phyloP scores from a whole-genome alignment of 257 asterid species.

The Solanum dulcamara region DNA sequence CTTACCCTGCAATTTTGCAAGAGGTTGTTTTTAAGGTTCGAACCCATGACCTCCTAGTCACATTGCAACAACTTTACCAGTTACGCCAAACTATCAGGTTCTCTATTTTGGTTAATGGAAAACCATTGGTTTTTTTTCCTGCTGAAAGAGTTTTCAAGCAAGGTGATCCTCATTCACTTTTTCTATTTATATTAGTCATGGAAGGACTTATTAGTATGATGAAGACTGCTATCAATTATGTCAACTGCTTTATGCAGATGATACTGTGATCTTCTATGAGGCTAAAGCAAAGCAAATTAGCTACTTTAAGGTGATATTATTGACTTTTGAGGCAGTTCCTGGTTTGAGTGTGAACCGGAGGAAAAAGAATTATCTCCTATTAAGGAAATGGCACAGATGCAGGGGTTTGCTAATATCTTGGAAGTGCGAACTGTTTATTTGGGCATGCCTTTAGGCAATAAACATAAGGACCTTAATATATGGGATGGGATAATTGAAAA shows the following conservation, averaged over 20 bases:
- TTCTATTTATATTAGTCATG: not conserved
- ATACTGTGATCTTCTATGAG: not conserved
- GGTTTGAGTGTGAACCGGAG: not conserved
- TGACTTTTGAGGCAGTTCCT: not conserved
- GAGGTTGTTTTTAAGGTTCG: not conserved
- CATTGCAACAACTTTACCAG: not conserved
- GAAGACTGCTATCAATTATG: not conserved
- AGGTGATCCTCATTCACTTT: not conserved
- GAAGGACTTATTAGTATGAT: not conserved
- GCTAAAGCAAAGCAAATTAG: not conserved
- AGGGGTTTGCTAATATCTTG: not conserved
- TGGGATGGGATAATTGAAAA: not conserved
- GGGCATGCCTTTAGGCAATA: not conserved
- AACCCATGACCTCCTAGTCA: not conserved
- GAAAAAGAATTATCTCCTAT: not conserved
- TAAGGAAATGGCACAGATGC: not conserved
- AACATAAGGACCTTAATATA: not conserved
- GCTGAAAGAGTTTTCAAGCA: not conserved
- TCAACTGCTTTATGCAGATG: not conserved
- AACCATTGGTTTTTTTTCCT: not conserved
- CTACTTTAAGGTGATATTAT: not conserved
- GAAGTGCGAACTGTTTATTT: not conserved
- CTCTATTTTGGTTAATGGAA: not conserved
- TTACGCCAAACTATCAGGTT: not conserved
- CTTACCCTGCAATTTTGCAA: not conserved